phyloP scores from a whole-genome alignment of 2,329 filamentous ascomycete genomes.

The Xylaria sp. region DNA sequence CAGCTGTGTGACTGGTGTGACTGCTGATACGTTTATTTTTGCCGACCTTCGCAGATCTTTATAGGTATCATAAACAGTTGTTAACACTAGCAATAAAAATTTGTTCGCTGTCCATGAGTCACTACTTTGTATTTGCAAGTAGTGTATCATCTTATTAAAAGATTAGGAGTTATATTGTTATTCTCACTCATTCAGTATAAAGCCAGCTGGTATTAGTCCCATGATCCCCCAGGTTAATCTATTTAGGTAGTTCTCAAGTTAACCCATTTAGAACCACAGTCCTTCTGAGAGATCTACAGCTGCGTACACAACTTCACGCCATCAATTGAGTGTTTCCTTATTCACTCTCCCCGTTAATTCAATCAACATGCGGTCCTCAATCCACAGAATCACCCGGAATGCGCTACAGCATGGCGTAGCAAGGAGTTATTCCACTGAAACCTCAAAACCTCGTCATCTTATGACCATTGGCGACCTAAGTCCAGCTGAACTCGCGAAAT shows the following conservation, averaged over 20 bases:
- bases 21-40: not conserved
- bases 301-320: not conserved
- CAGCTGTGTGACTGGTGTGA: slow-evolving; percentile 25
- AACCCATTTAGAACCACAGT: not conserved
- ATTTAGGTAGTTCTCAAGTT: not conserved
- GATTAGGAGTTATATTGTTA: not conserved
- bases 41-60: slow-evolving; percentile 27
- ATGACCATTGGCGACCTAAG: slow-evolving; percentile 91
- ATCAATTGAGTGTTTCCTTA: not conserved
- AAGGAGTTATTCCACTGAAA: slow-evolving; percentile 47
- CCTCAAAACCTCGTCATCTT: slow-evolving; percentile 75
- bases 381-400: slow-evolving; percentile 37
- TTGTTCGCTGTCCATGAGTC: slow-evolving; percentile 25
- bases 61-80: slow-evolving; percentile 2
- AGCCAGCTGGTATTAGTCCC: not conserved
- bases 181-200: not conserved
- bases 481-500: slow-evolving; percentile 78
- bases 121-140: not conserved
- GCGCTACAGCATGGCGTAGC: slow-evolving; percentile 58
- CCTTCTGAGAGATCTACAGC: not conserved
- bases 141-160: not conserved
- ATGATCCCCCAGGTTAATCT: not conserved
- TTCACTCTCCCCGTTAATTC: not conserved
- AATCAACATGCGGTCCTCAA: slow-evolving; percentile 43
- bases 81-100: not conserved